Base-by-base conservation (phyloP, 2,329 filamentous ascomycete genomes). In the Arthrobotrys sphaeroides region DNA sequence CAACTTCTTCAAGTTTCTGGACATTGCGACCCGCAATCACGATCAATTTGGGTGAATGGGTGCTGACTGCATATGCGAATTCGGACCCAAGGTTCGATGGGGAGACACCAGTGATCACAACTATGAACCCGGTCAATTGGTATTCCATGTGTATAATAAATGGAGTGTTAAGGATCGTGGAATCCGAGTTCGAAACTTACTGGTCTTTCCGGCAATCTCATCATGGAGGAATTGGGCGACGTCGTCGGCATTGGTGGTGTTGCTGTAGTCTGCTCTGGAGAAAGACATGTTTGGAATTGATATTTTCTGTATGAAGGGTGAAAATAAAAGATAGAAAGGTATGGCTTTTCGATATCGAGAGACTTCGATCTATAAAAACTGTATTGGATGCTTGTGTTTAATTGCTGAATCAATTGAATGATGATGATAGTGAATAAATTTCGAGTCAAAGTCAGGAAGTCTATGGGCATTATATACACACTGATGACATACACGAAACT, bases 1-100 rank as follows among this genome's bases (percentile, higher is more conserved):
- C 81, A 0, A 83, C 83, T 1, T 82, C 79, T n/a, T 83, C 79
- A 2, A 83, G 67, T 85, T 87, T 18, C 79, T 59, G 5, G 77
- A 53, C 51, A 80, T 59, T 84, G 74, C 86, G 85, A 31, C 84
- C 84, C 2, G 82, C 84, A 22, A 86, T 83, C 49, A 85, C 84
- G 65, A 87, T 82, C 24, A 83, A 78, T 1, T 79, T 77, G 0
- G 85, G 84, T 0, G 81, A 79, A 20, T 82, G 82, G n/a, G 81
- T 78, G 16, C 85, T 84, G 42, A 86, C 79, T 40, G 81, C 77
- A 24, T 55, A 55, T 38, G 81, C 80, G 47, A 84, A 84, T 2
- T 77, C 67, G 13, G 81, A 81, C 12, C 84, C 84, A n/a, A 85
- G 79, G 16, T 82, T 80, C 51, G 80, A 79, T 5, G 82, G 82